Evolutionary conservation across 352 stramenopile genomes (phyloP), one percentile per base, ranked within the genome.

Genomic region (Globisporangium okanoganense): DNA sequence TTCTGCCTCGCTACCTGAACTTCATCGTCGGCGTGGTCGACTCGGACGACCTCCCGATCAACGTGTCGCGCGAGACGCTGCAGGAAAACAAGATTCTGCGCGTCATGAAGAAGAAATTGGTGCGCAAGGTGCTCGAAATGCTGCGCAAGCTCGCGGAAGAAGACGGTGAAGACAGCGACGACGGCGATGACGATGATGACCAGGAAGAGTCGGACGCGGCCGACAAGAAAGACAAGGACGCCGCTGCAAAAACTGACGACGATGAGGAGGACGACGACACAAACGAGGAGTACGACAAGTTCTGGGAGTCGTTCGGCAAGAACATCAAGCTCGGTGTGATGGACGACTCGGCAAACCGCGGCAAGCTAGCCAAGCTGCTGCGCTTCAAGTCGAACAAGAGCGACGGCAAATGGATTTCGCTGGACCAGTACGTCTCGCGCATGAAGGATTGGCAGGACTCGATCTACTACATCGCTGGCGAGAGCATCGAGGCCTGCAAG

Each of bases 361-460:
- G 67, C 55, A 98, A 98, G 75, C 78, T 99, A 36, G 70, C 94
- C 13, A 99, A 99, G 73, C 78, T 99, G 40, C 75, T 99, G 22
- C 88, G 97, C 56, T 99, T 98, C 81, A 96, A 99, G 72, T 94
- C 94, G 22, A 98, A 81, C 68, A 96, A 97, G 69, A 96, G 86
- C 40, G 71, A 89, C 25, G 82, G 90, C 70, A 95, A 98, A 65
- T 98, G 85, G 78, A 87, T 90, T 12, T 98, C 90, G 43, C 71
- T 99, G 50, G 91, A 99, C 64, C 75, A 98, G 59, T 99, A 99
- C 79, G 85, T 99, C 3, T 80, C 85, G 47, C 89, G 92, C 65
- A 99, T 99, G 97, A 98, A 98, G 70, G 96, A 99, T 36, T 99
- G 97, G 96, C 97, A 99, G 71, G 97, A 99, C 64, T 87, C 97